Evolutionary conservation across 305 asterid species (phyloP).

Genomic region (Coffea humblotiana): DNA sequence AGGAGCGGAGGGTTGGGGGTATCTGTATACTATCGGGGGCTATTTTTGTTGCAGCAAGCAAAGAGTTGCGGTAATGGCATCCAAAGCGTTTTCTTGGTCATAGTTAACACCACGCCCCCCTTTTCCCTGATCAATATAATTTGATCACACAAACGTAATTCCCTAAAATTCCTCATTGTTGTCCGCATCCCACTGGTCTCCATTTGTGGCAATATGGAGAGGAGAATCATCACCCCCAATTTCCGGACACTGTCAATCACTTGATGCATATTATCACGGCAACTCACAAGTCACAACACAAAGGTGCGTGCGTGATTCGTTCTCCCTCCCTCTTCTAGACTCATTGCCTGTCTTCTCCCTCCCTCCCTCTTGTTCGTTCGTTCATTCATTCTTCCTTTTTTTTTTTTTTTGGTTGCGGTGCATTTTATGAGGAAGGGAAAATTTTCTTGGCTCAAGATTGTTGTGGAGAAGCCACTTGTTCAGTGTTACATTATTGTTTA

Average conservation of each 20-base stretch:
- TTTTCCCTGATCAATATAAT: not conserved
- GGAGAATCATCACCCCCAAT: not conserved
- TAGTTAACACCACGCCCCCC: too few species aligned
- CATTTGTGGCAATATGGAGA: conserved; percentile 5
- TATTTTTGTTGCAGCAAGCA: not conserved
- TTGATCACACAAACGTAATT: not conserved
- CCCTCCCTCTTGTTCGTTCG: not conserved
- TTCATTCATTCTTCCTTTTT: too few species aligned
- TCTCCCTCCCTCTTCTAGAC: not conserved
- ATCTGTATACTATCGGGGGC: too few species aligned
- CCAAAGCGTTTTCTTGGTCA: not conserved
- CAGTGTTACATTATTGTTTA: not conserved
- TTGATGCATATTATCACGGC: not conserved
- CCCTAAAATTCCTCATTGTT: not conserved
- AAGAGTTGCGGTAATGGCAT: not conserved
- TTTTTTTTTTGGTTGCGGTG: too few species aligned
- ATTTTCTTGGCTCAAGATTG: not conserved
- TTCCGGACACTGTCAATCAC: not conserved
- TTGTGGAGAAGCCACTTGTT: conserved; percentile 24
- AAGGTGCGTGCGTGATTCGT: not conserved
- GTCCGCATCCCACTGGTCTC: conserved; percentile 7
- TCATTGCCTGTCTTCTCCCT: not conserved
- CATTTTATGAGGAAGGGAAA: not conserved
- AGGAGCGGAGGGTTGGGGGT: not conserved
- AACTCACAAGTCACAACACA: not conserved